A percentile compares a stretch with the other conserved stretches of the same genome.
Conservation (phyloP, 108 stramenopile species). For the Pseudonitzschia pungens region DNA sequence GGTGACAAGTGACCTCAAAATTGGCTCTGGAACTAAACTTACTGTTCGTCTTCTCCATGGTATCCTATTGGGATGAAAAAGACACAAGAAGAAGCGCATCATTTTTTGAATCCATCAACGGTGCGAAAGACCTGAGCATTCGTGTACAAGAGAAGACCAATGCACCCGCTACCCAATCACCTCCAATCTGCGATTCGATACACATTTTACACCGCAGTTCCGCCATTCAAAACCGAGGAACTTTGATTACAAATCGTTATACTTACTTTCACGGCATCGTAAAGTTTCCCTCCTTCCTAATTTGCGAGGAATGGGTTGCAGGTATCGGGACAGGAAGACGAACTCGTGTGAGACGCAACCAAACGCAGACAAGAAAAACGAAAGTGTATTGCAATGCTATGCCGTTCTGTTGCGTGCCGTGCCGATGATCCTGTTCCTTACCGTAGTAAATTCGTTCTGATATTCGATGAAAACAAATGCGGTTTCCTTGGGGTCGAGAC, state of each 20-base stretch:
- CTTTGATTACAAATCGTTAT: neutral
- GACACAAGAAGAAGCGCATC: neutral
- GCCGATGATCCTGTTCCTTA: neutral
- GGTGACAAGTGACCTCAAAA: no score
- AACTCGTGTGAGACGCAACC: neutral
- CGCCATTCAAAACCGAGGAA: no score
- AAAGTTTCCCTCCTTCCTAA: slow-evolving; percentile 60
- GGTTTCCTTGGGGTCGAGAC: slow-evolving; percentile 57
- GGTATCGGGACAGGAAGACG: no score
- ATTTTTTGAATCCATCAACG: no score
- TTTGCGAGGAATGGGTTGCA: neutral
- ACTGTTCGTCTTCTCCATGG: slow-evolving; percentile 51
- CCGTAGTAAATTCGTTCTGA: slow-evolving; percentile 81
- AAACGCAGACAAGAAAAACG: neutral
- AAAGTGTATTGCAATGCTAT: neutral
- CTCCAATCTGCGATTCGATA: no score
- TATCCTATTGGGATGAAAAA: slow-evolving; percentile 10
- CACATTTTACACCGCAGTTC: no score
- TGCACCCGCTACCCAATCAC: no score
- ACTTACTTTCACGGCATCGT: slow-evolving; percentile 56
- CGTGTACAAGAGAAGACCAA: neutral
- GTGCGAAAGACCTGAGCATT: no score
- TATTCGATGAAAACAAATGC: slow-evolving; percentile 78
- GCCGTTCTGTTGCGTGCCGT: neutral
- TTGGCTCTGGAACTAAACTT: neutral